phyloP scores from a whole-genome alignment of 2,329 filamentous ascomycete genomes.

The Sporothrix humicola region DNA sequence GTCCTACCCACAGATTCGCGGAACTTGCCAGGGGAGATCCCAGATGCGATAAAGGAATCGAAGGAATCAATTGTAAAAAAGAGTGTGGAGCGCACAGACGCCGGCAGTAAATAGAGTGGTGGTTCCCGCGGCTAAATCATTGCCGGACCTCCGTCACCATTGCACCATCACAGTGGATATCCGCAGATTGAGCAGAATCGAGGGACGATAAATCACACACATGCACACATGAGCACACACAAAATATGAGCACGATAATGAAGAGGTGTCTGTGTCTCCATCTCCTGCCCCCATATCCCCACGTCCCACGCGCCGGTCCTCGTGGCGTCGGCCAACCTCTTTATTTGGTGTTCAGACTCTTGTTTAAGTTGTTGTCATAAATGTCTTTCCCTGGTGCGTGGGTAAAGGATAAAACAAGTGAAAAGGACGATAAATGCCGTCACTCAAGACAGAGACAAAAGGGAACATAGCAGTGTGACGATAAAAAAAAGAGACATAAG shows the following conservation, averaged over 20 bases:
- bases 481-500: background rate
- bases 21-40: background rate
- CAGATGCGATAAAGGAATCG: background rate
- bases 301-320: background rate
- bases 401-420: background rate
- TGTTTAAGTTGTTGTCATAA: too few relatives aligned
- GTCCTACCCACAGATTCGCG: background rate
- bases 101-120: conserved; percentile 10
- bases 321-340: background rate
- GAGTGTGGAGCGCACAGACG: background rate
- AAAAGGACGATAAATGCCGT: background rate
- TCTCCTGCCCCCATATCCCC: background rate
- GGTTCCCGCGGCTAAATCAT: background rate
- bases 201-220: background rate
- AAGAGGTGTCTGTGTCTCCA: background rate
- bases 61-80: background rate
- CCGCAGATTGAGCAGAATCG: background rate
- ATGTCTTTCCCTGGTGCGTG: background rate
- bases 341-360: background rate
- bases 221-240: too few relatives aligned
- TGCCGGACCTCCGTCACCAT: background rate
- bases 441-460: background rate
- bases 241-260: conserved; percentile 10
- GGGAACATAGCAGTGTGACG: background rate
- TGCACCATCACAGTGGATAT: background rate